Evolutionary conservation across 225 moss, liverwort and hornwort species (phyloP).

Genomic region (Antitrichia curtipendula): DNA sequence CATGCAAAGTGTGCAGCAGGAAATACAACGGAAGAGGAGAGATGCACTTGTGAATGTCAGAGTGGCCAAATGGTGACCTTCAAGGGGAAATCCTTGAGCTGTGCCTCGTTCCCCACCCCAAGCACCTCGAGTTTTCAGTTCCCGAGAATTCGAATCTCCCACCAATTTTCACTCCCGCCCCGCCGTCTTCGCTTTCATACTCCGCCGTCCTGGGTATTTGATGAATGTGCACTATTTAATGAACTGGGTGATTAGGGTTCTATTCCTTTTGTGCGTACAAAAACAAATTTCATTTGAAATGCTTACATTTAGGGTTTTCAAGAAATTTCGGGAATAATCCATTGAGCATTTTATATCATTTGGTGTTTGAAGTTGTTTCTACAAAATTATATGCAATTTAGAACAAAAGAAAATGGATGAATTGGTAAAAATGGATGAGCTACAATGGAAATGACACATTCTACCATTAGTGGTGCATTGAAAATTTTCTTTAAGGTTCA

Average conservation of each 20-base stretch:
- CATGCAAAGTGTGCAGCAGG: accelerated
- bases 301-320: background rate
- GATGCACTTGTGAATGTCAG: accelerated
- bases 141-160: background rate
- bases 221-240: background rate
- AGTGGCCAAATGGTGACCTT: accelerated
- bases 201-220: background rate
- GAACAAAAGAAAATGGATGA: background rate
- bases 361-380: background rate
- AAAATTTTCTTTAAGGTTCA: background rate
- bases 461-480: background rate
- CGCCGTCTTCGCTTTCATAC: background rate
- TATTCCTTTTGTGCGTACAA: too few species aligned
- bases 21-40: accelerated
- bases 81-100: background rate
- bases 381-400: background rate
- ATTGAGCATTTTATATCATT: background rate
- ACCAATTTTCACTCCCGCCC: background rate
- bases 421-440: background rate
- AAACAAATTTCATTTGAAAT: background rate
- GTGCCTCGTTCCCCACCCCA: background rate
- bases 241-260: background rate
- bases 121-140: background rate
- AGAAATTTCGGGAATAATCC: background rate
- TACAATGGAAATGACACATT: background rate